Percentiles rank a stretch among this genome's conserved stretches.
Evolutionary conservation across 306 rosid genomes (phyloP).

Genomic region (Psophocarpus tetragonolobus): DNA sequence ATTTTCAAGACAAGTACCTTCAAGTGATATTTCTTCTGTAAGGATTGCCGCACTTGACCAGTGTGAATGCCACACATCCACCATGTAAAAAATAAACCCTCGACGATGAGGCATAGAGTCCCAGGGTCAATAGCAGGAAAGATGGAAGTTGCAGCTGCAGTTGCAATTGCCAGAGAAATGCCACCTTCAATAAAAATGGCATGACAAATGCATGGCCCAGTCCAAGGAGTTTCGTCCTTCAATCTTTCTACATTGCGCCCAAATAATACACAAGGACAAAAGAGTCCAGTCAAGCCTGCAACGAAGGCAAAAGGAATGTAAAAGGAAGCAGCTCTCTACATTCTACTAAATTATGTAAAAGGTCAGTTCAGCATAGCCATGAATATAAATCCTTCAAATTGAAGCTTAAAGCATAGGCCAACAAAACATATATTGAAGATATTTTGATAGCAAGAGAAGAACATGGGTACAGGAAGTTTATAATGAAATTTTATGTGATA

Average conservation of each 20-base stretch:
- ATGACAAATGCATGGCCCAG: conserved; percentile 82
- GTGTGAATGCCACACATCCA: conserved; percentile 97
- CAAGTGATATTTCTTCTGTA: conserved; percentile 93
- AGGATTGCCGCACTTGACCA: conserved; percentile 83
- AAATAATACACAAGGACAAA: conserved; percentile 92
- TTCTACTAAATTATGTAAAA: neutral
- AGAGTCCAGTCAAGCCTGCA: conserved; percentile 85
- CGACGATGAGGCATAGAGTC: conserved; percentile 68
- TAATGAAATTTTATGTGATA: neutral
- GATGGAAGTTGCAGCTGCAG: conserved; percentile 48
- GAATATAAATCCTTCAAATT: conserved; percentile 1
- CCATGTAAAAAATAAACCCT: conserved; percentile 93
- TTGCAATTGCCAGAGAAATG: conserved; percentile 75
- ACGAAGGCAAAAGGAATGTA: conserved; percentile 18
- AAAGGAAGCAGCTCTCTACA: neutral
- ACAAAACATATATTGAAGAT: conserved; percentile 4
- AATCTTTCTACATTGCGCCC: conserved; percentile 85
- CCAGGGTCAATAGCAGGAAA: conserved; percentile 66
- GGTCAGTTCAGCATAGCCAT: conserved; percentile 4
- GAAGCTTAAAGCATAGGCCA: neutral
- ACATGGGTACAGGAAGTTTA: neutral
- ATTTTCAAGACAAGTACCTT: conserved; percentile 52
- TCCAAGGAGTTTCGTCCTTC: conserved; percentile 82
- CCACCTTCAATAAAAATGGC: conserved; percentile 96
- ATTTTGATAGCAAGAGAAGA: conserved; percentile 11